phyloP scores from a whole-genome alignment of 2,329 filamentous ascomycete species.

The Blastomyces parvus region DNA sequence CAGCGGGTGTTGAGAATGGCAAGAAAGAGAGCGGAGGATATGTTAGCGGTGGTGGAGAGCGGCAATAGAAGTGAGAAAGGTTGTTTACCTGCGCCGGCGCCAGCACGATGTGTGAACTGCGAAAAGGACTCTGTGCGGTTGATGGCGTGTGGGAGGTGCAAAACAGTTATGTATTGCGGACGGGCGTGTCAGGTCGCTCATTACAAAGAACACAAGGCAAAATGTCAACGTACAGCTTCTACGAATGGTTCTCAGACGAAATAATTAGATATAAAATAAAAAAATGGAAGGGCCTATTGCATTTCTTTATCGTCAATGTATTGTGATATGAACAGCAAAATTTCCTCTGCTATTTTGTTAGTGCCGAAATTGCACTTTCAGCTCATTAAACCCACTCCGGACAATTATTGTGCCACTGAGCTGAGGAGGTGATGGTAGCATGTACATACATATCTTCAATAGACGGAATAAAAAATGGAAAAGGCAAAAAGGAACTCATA shows the following conservation, averaged over 20 bases:
- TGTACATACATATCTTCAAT: no score
- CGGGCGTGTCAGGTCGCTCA: constrained; percentile 27
- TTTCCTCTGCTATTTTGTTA: no score
- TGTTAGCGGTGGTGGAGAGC: constrained; percentile 21
- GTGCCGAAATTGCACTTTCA: no score
- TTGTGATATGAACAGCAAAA: no score
- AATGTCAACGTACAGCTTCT: constrained; percentile 21
- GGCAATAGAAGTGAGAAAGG: constrained; percentile 15
- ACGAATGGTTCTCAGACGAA: constrained; percentile 11
- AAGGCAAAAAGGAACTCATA: no score
- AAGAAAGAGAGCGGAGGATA: constrained; percentile 25
- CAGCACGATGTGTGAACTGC: constrained; percentile 22
- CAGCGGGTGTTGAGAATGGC: constrained; percentile 28
- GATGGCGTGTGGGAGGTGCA: constrained; percentile 28
- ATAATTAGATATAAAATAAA: constrained; percentile 11
- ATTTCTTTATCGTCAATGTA: no score
- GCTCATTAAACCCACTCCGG: no score
- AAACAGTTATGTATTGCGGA: constrained; percentile 24
- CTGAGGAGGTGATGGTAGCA: no score
- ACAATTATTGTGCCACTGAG: no score
- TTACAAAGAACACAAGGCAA: constrained; percentile 25
- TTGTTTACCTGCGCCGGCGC: constrained; percentile 14
- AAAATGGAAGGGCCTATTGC: no score
- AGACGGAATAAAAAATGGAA: no score
- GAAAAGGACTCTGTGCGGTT: constrained; percentile 21